These are phyloP conservation scores for Quercus bicolor DNA, from an alignment of 306 rosid genomes.

Conservation along the genomic window DNA sequence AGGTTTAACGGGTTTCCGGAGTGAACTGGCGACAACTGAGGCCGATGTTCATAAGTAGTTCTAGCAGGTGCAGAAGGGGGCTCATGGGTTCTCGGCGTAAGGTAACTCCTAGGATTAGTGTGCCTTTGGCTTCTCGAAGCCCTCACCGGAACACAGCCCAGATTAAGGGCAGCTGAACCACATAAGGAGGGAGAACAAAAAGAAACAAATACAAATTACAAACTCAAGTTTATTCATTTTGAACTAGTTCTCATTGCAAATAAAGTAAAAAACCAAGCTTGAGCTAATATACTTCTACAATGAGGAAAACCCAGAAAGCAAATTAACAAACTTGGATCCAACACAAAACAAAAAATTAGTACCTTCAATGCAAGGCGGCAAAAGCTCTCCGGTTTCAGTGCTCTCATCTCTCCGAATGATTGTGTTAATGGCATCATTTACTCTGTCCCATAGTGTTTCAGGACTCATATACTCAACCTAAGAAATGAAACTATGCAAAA, in stretches of 20 bases:
- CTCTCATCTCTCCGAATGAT: slow-evolving; percentile 90
- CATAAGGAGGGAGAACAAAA: slow-evolving; percentile 21
- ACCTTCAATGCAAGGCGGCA: slow-evolving; percentile 99
- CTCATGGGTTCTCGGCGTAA: slow-evolving; percentile 63
- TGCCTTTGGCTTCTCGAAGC: slow-evolving; percentile 98
- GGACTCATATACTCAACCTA: slow-evolving; percentile 79
- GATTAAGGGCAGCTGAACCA: slow-evolving; percentile 91
- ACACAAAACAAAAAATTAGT: slow-evolving; percentile 23
- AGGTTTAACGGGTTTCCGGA: slow-evolving; percentile 43
- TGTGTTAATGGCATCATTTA: slow-evolving; percentile 93
- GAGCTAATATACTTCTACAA: slow-evolving; percentile 22
- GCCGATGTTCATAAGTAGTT: slow-evolving; percentile 40
- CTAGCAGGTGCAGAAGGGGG: slow-evolving; percentile 45
- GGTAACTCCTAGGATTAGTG: slow-evolving; percentile 81
- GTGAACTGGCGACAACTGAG: slow-evolving; percentile 36
- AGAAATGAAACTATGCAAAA: slow-evolving; percentile 32
- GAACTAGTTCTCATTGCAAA: slow-evolving; percentile 1
- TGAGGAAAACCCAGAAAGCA: slow-evolving; percentile 17
- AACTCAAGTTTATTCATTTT: slow-evolving; percentile 28
- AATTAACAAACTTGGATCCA: slow-evolving; percentile 23
- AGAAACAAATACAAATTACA: slow-evolving; percentile 29
- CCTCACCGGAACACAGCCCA: slow-evolving; percentile 86
- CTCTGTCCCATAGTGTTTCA: slow-evolving; percentile 91
- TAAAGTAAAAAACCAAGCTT: background rate
- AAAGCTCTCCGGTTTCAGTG: slow-evolving; percentile 75